Percentiles rank a stretch among this genome's conserved stretches.
Conservation (phyloP, 108 stramenopile genomes). For the Nitzschia sp. region DNA sequence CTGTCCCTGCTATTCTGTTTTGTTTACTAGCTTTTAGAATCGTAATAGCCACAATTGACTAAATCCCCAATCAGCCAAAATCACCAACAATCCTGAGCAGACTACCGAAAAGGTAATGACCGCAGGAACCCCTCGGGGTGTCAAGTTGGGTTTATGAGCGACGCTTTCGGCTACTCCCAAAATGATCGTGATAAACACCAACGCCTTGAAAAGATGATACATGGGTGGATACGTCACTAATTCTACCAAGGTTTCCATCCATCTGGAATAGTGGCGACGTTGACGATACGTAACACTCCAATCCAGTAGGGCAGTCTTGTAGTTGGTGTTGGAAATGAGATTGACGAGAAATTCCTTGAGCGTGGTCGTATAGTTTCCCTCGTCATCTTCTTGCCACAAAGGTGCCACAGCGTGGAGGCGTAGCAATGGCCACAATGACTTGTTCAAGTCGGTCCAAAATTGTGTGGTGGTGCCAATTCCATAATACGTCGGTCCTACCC, state of each 20-base stretch:
- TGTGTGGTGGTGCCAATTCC: constrained; percentile 50
- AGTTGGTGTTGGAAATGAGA: not conserved
- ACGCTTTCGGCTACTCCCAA: constrained; percentile 64
- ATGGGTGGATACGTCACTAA: constrained; percentile 69
- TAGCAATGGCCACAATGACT: constrained; percentile 55
- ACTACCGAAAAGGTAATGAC: constrained; percentile 79
- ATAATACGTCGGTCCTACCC: constrained; percentile 63
- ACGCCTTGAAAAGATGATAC: constrained; percentile 62
- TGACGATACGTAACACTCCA: constrained; percentile 32
- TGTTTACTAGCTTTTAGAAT: too few species aligned
- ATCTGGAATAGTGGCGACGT: constrained; percentile 12
- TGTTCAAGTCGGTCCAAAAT: constrained; percentile 50
- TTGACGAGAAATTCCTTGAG: not conserved
- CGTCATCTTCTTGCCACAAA: constrained; percentile 18
- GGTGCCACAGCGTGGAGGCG: constrained; percentile 44
- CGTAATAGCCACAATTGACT: constrained; percentile 65
- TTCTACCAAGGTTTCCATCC: constrained; percentile 62
- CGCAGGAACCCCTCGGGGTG: constrained; percentile 70
- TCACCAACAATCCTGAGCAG: constrained; percentile 65
- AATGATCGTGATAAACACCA: constrained; percentile 69
- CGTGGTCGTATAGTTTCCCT: not conserved
- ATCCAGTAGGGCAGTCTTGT: not conserved
- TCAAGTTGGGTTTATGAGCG: constrained; percentile 63
- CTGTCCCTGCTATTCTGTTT: too few species aligned
- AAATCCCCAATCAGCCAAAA: constrained; percentile 85